Base-by-base conservation (phyloP, 192 early-diverging fungal species). In the Backusella sp. region DNA sequence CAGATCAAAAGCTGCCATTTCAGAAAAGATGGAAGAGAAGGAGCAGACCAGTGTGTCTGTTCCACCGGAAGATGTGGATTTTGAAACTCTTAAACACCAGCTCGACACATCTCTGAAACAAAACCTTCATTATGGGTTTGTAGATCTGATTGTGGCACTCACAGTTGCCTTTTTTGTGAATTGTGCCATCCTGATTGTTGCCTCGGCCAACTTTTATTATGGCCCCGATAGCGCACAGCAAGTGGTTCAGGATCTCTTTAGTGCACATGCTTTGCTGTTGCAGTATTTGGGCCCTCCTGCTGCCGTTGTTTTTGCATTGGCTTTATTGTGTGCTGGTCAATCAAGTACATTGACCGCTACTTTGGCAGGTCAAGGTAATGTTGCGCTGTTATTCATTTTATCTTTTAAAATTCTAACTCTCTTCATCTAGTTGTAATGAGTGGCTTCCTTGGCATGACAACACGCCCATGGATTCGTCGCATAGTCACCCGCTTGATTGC, bases 291-390 rank as follows among this genome's bases (percentile, higher is more conserved):
- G 93, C 12, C 73, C 73, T 15, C 78, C 84, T 28, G 92, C 93
- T 7, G 93, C 86, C 17, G 80, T 85, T 39, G 66, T 93, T 12
- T 96, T 95, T 88, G 93, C 94, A 17, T 72, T 94, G 11, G 94
- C 92, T 8, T 79, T 96, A 28, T 80, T 96, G 66, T 87, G 88
- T 77, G 85, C 93, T 15, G 94, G 94, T 23, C 93, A 95, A 79
- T 87, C 83, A 17, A 90, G 90, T 8, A 93, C 94, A 9, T 84
- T 96, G 34, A 95, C 94, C 1, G 94, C 92, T 0, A 96, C 94
- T n/a, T 79, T 96, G 77, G 94, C 94, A 8, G 94, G 94, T 21
- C 93, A 95, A 79, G 52, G 56, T 73, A 73, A 21, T 26, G 6
- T 14, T 17, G 3, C 19, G 42, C 15, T 44, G 12, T 44, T 0